Evolutionary conservation across 306 rosid genomes (phyloP).

Genomic region (Arachis stenosperma): DNA sequence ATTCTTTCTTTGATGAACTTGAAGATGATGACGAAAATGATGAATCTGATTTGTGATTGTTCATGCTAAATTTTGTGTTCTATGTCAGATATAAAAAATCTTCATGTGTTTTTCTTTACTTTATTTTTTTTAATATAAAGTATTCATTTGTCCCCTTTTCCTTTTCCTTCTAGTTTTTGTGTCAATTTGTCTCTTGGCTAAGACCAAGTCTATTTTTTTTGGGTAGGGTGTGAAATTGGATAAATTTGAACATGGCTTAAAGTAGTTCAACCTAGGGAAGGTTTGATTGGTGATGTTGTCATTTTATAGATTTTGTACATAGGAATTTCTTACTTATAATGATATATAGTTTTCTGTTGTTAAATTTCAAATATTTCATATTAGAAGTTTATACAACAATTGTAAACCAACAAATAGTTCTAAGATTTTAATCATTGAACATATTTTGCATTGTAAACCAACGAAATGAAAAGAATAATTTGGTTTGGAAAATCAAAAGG

Average conservation of each 20-base stretch:
- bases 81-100: background rate
- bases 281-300: conserved; percentile 43
- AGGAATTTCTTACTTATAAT: conserved; percentile 15
- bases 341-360: background rate
- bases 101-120: conserved; percentile 11
- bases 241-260: conserved; percentile 27
- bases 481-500: background rate
- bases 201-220: too few relatives aligned
- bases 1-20: conserved; percentile 71
- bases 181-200: conserved; percentile 10
- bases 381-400: background rate
- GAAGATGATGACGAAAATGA: conserved; percentile 50
- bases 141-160: background rate
- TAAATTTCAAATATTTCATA: background rate
- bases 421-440: background rate
- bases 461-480: background rate
- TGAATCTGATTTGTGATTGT: background rate
- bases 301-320: conserved; percentile 49
- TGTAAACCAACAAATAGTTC: background rate
- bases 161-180: conserved; percentile 8
- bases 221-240: conserved; percentile 38
- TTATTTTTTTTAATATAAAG: background rate
- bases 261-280: conserved; percentile 13
- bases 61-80: conserved; percentile 22
- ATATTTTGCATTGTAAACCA: background rate